Evolutionary conservation across 805 yeast genomes (phyloP).

Genomic region (Metschnikowia hibisci): DNA sequence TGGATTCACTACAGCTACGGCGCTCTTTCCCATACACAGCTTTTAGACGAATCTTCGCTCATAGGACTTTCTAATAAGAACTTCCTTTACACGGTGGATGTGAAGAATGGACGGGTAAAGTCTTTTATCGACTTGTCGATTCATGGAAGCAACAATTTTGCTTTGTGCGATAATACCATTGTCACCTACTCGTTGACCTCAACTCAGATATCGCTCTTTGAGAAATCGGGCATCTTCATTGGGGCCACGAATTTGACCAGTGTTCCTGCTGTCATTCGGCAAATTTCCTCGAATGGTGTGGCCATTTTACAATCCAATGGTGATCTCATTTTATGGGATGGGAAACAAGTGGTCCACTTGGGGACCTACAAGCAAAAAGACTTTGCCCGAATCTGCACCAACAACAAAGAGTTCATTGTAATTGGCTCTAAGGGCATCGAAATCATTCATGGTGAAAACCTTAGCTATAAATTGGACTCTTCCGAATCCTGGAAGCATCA

Average conservation of each 20-base stretch:
- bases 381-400: slow-evolving; percentile 1
- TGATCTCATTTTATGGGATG: slow-evolving; percentile 10
- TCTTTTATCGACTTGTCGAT: slow-evolving; percentile 28
- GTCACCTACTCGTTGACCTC: slow-evolving; percentile 10
- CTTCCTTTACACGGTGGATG: slow-evolving; percentile 20
- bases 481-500: not conserved
- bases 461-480: not conserved
- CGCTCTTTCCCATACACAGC: slow-evolving; percentile 19
- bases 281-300: not conserved
- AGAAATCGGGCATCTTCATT: slow-evolving; percentile 12
- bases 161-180: slow-evolving; percentile 7
- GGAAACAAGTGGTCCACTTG: not conserved
- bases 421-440: slow-evolving; percentile 7
- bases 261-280: slow-evolving; percentile 4
- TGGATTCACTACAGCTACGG: slow-evolving; percentile 52
- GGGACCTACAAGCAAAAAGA: slow-evolving; percentile 7
- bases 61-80: slow-evolving; percentile 23
- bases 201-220: slow-evolving; percentile 10
- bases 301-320: slow-evolving; percentile 1
- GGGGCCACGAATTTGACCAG: slow-evolving; percentile 4
- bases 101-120: slow-evolving; percentile 21
- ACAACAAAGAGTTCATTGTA: not conserved
- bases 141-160: slow-evolving; percentile 7
- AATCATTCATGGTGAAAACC: not conserved
- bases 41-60: slow-evolving; percentile 16